These are phyloP conservation scores for Tolypocladium capitatum DNA, from an alignment of 2,329 filamentous ascomycete genomes.

Conservation along the genomic window DNA sequence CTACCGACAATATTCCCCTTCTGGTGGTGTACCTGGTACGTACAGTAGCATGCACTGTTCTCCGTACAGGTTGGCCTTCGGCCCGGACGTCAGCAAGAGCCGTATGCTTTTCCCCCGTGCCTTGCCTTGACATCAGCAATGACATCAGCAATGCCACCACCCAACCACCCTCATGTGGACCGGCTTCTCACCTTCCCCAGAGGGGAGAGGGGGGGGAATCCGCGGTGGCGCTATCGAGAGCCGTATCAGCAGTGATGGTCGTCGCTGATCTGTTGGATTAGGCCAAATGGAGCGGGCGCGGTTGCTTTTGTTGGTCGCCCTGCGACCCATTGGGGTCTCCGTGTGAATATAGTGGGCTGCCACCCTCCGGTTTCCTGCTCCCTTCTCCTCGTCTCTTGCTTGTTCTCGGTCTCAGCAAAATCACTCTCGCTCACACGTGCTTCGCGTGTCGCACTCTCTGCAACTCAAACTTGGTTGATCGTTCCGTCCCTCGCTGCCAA, in stretches of 20 bases:
- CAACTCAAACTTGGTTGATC: slow-evolving; percentile 10
- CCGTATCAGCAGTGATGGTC: neutral
- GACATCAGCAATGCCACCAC: slow-evolving; percentile 1
- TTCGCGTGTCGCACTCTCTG: slow-evolving; percentile 1
- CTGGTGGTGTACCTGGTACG: neutral
- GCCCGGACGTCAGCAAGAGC: neutral
- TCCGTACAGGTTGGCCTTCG: neutral
- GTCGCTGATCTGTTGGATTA: neutral
- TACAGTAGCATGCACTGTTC: too few relatives aligned
- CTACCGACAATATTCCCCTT: neutral
- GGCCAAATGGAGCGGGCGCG: neutral
- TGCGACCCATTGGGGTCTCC: neutral
- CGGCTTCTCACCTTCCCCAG: neutral
- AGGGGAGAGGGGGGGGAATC: neutral
- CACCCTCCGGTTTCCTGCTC: slow-evolving; percentile 1
- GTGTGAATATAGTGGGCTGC: slow-evolving; percentile 5
- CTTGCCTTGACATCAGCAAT: neutral
- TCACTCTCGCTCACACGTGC: slow-evolving; percentile 3
- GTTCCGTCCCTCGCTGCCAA: slow-evolving; percentile 21
- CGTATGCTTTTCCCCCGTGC: neutral
- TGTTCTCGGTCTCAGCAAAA: neutral
- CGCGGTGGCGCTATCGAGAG: slow-evolving; percentile 1
- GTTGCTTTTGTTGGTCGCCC: neutral
- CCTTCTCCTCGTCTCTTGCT: neutral
- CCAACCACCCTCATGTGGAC: slow-evolving; percentile 4